A percentile compares a stretch with the other conserved stretches of the same genome.
These are phyloP conservation scores for Pulveroboletus sp. DNA, from an alignment of 768 basidiomycete genomes.

Conservation along the genomic window DNA sequence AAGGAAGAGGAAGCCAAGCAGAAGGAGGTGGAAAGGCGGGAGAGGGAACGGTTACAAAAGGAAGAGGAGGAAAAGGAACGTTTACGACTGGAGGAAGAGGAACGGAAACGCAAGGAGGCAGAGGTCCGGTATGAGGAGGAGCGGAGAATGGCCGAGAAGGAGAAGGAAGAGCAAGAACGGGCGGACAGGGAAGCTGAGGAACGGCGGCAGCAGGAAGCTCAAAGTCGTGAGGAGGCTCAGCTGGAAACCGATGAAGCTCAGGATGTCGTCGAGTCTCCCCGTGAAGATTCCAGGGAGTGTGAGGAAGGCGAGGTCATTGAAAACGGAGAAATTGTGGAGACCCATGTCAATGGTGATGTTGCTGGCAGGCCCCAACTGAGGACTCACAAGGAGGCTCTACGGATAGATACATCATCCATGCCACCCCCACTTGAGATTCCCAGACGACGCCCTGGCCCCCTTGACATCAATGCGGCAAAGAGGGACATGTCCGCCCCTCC, in stretches of 20 bases:
- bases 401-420: slow-evolving; percentile 59
- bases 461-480: slow-evolving; percentile 62
- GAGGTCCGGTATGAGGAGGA: slow-evolving; percentile 31
- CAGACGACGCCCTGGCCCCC: slow-evolving; percentile 62
- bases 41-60: slow-evolving; percentile 35
- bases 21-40: slow-evolving; percentile 44
- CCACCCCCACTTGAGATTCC: slow-evolving; percentile 39
- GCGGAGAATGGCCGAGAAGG: slow-evolving; percentile 28
- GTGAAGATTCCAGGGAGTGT: slow-evolving; percentile 46
- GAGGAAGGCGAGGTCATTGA: slow-evolving; percentile 39
- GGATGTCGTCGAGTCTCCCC: slow-evolving; percentile 32
- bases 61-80: slow-evolving; percentile 41
- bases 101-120: slow-evolving; percentile 32
- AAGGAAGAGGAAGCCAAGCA: slow-evolving; percentile 41
- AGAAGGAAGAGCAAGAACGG: slow-evolving; percentile 43
- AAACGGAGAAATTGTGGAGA: slow-evolving; percentile 28
- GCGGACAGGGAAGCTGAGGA: slow-evolving; percentile 34
- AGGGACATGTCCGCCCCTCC: slow-evolving; percentile 32
- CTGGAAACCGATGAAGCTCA: slow-evolving; percentile 38
- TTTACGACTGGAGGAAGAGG: slow-evolving; percentile 31
- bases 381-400: slow-evolving; percentile 49
- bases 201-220: slow-evolving; percentile 24
- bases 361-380: slow-evolving; percentile 37
- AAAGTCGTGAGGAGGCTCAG: slow-evolving; percentile 21
- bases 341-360: slow-evolving; percentile 32